Conservation (phyloP, 2,329 filamentous ascomycete genomes). For the Rhynchosporium secalis region DNA sequence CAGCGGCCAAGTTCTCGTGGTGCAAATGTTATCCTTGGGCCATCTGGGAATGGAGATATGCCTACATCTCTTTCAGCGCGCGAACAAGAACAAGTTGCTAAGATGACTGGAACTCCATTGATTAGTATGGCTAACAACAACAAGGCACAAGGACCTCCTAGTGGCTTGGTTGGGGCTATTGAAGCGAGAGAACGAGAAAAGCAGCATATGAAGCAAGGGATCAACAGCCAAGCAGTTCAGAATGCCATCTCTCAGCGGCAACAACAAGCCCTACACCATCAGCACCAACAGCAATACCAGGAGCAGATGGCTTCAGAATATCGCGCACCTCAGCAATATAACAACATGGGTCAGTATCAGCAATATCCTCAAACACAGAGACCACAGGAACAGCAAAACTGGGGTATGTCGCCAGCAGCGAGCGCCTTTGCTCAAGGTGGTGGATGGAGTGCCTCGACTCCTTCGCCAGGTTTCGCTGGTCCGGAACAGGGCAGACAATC, state of each 20-base stretch:
- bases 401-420: conserved; percentile 36
- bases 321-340: conserved; percentile 30
- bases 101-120: conserved; percentile 75
- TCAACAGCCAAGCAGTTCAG: conserved; percentile 70
- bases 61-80: conserved; percentile 72
- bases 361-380: conserved; percentile 26
- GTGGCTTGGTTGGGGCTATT: conserved; percentile 76
- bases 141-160: conserved; percentile 47
- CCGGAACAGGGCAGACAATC: conserved; percentile 26
- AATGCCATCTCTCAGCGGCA: conserved; percentile 71
- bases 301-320: conserved; percentile 27
- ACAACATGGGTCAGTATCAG: conserved; percentile 32
- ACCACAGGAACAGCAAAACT: conserved; percentile 37
- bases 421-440: conserved; percentile 41
- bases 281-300: conserved; percentile 29
- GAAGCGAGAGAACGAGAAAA: conserved; percentile 78
- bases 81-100: conserved; percentile 86
- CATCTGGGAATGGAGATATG: conserved; percentile 45
- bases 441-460: conserved; percentile 36
- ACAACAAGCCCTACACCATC: conserved; percentile 46
- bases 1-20: conserved; percentile 59
- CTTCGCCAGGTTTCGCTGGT: conserved; percentile 24
- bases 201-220: conserved; percentile 66
- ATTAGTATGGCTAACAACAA: conserved; percentile 56
- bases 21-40: conserved; percentile 45